phyloP scores from a whole-genome alignment of 768 basidiomycete genomes.

The Podaxis sp. region DNA sequence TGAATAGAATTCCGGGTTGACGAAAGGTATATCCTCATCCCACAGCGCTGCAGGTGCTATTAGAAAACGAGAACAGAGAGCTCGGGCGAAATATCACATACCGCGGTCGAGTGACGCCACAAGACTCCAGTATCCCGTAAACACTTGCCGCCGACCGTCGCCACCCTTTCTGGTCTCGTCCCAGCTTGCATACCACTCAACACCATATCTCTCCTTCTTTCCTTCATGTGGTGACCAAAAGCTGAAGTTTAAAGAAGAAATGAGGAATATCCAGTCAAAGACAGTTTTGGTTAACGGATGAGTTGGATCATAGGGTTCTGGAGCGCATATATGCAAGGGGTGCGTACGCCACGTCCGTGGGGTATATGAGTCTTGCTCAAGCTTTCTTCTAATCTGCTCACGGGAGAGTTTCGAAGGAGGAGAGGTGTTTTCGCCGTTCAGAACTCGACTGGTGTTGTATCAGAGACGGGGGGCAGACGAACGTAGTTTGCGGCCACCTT shows the following conservation, averaged over 20 bases:
- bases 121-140: conserved; percentile 87
- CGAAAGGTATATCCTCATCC: conserved; percentile 75
- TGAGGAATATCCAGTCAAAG: conserved; percentile 86
- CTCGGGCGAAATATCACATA: conserved; percentile 27
- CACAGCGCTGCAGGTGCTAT: conserved; percentile 48
- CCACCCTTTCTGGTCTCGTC: conserved; percentile 21
- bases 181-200: conserved; percentile 79
- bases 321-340: conserved; percentile 70
- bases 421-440: conserved; percentile 9
- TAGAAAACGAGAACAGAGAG: background rate
- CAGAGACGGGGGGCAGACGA: conserved; percentile 21
- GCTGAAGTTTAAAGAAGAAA: conserved; percentile 83
- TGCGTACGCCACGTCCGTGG: conserved; percentile 83
- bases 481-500: conserved; percentile 68
- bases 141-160: conserved; percentile 36
- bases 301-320: conserved; percentile 55
- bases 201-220: conserved; percentile 62
- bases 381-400: conserved; percentile 57
- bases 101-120: conserved; percentile 84
- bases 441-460: conserved; percentile 3
- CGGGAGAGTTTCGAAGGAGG: conserved; percentile 7
- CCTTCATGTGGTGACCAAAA: conserved; percentile 83
- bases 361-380: conserved; percentile 65
- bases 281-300: conserved; percentile 56
- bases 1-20: conserved; percentile 76